Evolutionary conservation across 1,284 basidiomycete species (phyloP).

Genomic region (Athelia sp.): DNA sequence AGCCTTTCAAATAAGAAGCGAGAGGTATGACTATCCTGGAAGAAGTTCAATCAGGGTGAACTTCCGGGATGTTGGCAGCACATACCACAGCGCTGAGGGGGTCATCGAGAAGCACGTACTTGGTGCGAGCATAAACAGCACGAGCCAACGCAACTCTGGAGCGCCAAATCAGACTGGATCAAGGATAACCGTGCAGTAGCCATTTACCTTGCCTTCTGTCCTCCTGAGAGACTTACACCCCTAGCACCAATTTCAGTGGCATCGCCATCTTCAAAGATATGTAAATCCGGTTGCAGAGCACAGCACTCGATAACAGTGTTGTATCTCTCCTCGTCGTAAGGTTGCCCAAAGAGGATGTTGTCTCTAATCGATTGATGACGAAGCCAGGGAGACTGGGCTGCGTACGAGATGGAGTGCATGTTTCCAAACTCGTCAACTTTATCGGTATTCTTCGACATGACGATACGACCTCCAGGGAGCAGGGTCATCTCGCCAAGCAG

Average conservation of each 20-base stretch:
- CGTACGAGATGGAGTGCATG: constrained; percentile 59
- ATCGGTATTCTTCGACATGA: constrained; percentile 43
- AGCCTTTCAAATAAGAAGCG: constrained; percentile 51
- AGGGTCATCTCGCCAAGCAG: constrained; percentile 40
- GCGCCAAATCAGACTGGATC: no score
- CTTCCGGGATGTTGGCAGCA: constrained; percentile 4
- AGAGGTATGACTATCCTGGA: constrained; percentile 57
- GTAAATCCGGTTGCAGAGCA: constrained; percentile 54
- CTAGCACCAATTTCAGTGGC: constrained; percentile 28
- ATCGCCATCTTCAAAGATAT: constrained; percentile 38
- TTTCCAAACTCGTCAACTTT: constrained; percentile 44
- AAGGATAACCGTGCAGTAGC: no score
- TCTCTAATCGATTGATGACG: constrained; percentile 39
- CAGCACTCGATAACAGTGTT: constrained; percentile 49
- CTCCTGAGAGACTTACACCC: constrained; percentile 46
- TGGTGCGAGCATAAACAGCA: constrained; percentile 47
- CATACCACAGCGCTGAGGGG: constrained; percentile 52
- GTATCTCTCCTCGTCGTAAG: constrained; percentile 37
- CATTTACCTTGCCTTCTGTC: constrained; percentile 43
- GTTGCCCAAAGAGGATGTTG: constrained; percentile 44
- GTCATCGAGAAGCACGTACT: constrained; percentile 53
- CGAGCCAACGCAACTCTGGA: constrained; percentile 52
- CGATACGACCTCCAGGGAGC: constrained; percentile 34
- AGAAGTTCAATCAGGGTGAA: background rate
- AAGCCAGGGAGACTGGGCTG: constrained; percentile 43